Evolutionary conservation across 2,329 filamentous ascomycete genomes (phyloP), one percentile per base, ranked within the genome.

Genomic region (Kalaharituber pfeilii): DNA sequence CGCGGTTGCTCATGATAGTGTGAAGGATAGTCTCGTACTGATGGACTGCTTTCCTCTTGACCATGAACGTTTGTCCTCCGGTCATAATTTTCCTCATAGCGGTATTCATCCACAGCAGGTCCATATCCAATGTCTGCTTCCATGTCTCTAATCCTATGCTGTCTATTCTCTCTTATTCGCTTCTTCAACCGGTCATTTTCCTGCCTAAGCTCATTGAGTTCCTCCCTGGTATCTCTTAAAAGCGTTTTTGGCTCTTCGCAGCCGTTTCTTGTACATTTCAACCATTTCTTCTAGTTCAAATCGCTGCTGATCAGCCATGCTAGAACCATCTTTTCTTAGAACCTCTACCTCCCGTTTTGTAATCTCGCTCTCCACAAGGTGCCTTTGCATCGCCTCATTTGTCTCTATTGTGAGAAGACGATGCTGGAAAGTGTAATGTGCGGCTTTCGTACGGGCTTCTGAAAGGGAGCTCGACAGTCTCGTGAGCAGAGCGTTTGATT

Each of bases 71-170:
- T 53, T 6, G 6, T 33, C 24, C 27, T 49, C 27, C 50, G 20
- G 25, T 5, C 25, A 13, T 29, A 13, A 25, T 45, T 11, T 20
- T 44, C 49, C 36, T 44, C 42, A 9, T 50, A n/a, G 15, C 20
- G 18, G 42, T 33, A 33, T 29, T 8, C 18, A 9, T 71, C 2
- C 67, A 69, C 4, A 56, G 50, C 7, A 70, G 66, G 50, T 62
- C 66, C 3, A 61, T 69, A n/a, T 59, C 65, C 2, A 60, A 72
- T 22, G 69, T 72, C 54, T 66, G 67, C 49, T 67, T 68, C 53
- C 66, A 69, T 33, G 56, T 68, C 11, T 53, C 58, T 36, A 29
- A 9, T 11, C 50, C 22, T 44, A 25, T 15, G 50, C 53, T 36
- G 50, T 51, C 26, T 27, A 28, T n/a, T 51, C 50, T 27, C 36